Evolutionary conservation across 2,329 filamentous ascomycete genomes (phyloP), one percentile per base, ranked within the genome.

Genomic region (Trichoderma asperellum): DNA sequence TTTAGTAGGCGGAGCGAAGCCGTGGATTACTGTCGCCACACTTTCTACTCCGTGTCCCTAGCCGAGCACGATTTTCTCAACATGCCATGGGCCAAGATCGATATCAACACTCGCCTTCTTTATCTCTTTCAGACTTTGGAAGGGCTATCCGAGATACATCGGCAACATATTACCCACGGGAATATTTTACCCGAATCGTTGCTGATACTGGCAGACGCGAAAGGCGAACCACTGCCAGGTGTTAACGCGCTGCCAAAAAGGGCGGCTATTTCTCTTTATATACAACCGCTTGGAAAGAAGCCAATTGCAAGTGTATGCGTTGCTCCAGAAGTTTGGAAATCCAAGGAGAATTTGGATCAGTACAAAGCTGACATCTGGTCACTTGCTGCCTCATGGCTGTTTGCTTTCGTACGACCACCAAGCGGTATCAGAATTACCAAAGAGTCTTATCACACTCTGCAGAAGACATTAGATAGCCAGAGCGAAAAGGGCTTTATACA

Each of bases 331-430:
- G 32, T 62, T 14, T 62, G 60, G 60, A n/a, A 35, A 27, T n/a
- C 40, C 58, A 52, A 62, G 18, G 32, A 18, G 12, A 29, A 27
- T 21, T 34, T 40, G 32, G 61, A 55, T 53, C 24, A 16, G 10
- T n/a, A 18, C 0, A 55, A 64, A 55, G 32, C 34, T 57, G 62
- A 65, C 16, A 21, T 65, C 24, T 65, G 62, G 62, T 52, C 49
- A 12, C 62, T 65, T 11, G 62, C 24, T 47, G 62, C 62, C 14
- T 65, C 62, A 8, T 65, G 62, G 62, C 62, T 65, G 16, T 47
- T 34, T 18, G 62, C 62, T 24, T 65, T 57, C n/a, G 24, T 57
- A 12, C 18, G 27, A 10, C 49, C 37, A 12, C 62, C 62, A 16
- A 47, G 27, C 4, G 29, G 18, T 18, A 40, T 43, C 24, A 57